Evolutionary conservation across 2,329 filamentous ascomycete genomes (phyloP).

Genomic region (Trichoderma sp.): DNA sequence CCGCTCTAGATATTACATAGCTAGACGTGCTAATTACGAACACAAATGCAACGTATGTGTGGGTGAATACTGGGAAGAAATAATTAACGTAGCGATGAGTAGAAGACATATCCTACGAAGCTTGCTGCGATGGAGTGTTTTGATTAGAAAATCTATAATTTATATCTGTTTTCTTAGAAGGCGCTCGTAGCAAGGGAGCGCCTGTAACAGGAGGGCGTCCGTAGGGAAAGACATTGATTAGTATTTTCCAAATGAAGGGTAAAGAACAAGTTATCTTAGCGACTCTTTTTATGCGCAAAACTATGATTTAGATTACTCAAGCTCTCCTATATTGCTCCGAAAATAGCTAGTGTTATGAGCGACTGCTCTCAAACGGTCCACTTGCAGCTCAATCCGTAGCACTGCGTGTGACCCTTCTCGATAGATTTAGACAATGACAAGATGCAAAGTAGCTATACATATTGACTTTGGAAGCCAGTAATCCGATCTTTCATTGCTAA

Average conservation of each 20-base stretch:
- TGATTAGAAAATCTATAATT: background rate
- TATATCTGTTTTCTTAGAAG: background rate
- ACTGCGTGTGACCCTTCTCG: background rate
- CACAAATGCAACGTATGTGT: too few relatives aligned
- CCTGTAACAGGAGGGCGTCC: background rate
- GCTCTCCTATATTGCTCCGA: background rate
- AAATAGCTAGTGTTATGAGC: background rate
- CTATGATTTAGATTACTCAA: background rate
- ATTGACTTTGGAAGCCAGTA: background rate
- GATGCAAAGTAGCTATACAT: background rate
- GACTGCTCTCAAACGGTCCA: background rate
- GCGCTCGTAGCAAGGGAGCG: background rate
- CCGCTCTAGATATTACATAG: too few relatives aligned
- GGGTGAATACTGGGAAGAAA: too few relatives aligned
- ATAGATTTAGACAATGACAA: background rate
- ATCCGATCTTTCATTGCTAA: too few relatives aligned
- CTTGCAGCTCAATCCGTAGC: background rate
- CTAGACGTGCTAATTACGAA: too few relatives aligned
- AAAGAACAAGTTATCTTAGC: fast-evolving
- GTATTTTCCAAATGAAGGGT: background rate
- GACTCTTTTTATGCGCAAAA: background rate
- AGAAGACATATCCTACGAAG: background rate
- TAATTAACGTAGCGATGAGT: too few relatives aligned
- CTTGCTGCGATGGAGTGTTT: background rate
- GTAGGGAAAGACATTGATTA: background rate